These are phyloP conservation scores for Penicillium verrucosum DNA, from an alignment of 2,329 filamentous ascomycete species.

Conservation along the genomic window DNA sequence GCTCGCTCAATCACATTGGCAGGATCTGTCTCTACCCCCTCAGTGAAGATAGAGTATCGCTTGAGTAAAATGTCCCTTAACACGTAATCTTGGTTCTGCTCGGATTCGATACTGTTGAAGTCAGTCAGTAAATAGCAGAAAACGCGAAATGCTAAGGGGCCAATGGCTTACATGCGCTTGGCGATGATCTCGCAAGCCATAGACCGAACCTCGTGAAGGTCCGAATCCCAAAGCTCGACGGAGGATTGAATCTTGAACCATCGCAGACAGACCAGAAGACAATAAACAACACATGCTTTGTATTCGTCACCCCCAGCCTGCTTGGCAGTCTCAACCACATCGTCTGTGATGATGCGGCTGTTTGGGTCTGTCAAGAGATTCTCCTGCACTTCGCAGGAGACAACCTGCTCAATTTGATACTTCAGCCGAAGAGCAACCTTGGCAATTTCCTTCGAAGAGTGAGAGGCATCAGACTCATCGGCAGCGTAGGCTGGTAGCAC, in stretches of 20 bases:
- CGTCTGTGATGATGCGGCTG: constrained; percentile 76
- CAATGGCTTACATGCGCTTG: constrained; percentile 58
- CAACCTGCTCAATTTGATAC: constrained; percentile 81
- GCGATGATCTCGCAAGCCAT: constrained; percentile 87
- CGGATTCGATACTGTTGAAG: constrained; percentile 69
- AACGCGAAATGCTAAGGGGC: not conserved
- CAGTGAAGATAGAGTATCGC: constrained; percentile 76
- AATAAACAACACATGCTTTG: constrained; percentile 76
- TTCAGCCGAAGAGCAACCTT: constrained; percentile 86
- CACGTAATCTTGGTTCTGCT: constrained; percentile 75
- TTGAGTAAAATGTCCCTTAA: constrained; percentile 79
- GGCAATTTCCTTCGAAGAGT: constrained; percentile 76
- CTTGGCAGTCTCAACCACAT: constrained; percentile 75
- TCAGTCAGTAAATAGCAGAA: constrained; percentile 4
- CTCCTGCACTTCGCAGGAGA: constrained; percentile 86
- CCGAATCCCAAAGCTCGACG: constrained; percentile 87
- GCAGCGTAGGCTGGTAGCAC: constrained; percentile 43
- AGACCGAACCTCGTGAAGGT: constrained; percentile 74
- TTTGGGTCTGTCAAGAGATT: constrained; percentile 72
- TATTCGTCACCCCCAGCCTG: constrained; percentile 76
- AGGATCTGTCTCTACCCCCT: constrained; percentile 68
- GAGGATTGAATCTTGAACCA: constrained; percentile 78
- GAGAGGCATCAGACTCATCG: constrained; percentile 56
- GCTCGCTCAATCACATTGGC: constrained; percentile 90
- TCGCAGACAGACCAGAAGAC: constrained; percentile 68